Base-by-base conservation (phyloP, 139 green algal species). In the Pleodorina starrii region DNA sequence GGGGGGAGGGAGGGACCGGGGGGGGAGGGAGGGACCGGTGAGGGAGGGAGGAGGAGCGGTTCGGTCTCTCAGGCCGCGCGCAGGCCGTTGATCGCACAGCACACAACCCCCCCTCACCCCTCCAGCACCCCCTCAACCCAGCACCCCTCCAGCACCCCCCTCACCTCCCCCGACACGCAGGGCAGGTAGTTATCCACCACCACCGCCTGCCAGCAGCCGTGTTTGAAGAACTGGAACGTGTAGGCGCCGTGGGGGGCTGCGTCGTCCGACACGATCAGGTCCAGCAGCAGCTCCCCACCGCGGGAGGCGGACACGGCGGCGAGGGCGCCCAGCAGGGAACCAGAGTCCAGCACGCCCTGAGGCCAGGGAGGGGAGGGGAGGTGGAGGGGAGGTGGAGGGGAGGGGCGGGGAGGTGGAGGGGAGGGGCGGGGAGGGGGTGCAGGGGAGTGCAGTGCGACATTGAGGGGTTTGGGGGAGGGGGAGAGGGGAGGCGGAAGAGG, bases 191-290 rank as follows among this genome's bases (percentile, higher is more conserved):
- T 90, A 69, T 89, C 71, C 71, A 89, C 84, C 71, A 84, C 71
- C 71, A 89, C 71, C 51, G 82, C 57, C 46, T 95, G 93, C 93
- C 93, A 96, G 72, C 87, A 93, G 46, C 93, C 93, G 74, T 95
- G 93, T 86, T 96, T 96, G 90, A 94, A 96, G 88, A 96, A 94
- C 90, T 95, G 92, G 60, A 94, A 93, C 2, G 91, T 94, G 89
- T 90, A 93, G 44, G 71, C 76, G 44, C 90, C 89, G 40, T 72
- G 35, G 0, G 40, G 10, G 35, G 86, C 82, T 11, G 90, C 73
- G 38, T 92, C 90, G 59, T 94, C 92, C 32, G 73, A 90, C 6
- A 93, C 85, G 57, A 94, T 92, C 17, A 95, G 89, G 69, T 94
- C 92, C 23, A 94, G 87, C 51, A 94, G 87, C 60, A 96, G 90